Evolutionary conservation across 164 flowering plant genomes (phyloP).

Genomic region (Platanus orientalis): DNA sequence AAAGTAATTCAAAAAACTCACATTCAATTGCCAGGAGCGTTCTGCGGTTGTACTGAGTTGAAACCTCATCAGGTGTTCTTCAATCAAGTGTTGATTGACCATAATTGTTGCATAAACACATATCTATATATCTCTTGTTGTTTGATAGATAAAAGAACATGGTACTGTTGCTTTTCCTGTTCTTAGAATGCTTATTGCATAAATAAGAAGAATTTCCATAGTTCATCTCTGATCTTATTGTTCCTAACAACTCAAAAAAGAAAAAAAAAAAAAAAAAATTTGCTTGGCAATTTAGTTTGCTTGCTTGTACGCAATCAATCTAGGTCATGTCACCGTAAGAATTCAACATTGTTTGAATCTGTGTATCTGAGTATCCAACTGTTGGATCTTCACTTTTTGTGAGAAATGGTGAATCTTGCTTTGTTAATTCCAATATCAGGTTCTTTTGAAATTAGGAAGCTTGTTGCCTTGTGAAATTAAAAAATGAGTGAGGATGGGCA

Average conservation of each 20-base stretch:
- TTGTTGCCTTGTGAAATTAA: too few relatives aligned
- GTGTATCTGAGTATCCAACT: neutral
- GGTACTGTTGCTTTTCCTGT: slow-evolving; percentile 22
- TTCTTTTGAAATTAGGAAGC: neutral
- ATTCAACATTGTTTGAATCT: too few relatives aligned
- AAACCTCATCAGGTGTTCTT: slow-evolving; percentile 26
- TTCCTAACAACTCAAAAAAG: neutral
- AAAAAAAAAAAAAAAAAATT: too few relatives aligned
- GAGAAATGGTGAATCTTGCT: neutral
- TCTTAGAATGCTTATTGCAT: slow-evolving; percentile 20
- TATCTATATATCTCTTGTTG: slow-evolving; percentile 32
- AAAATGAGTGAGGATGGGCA: too few relatives aligned
- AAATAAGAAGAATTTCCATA: slow-evolving; percentile 23
- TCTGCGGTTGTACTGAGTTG: slow-evolving; percentile 59
- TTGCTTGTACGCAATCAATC: too few relatives aligned
- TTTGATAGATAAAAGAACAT: slow-evolving; percentile 24
- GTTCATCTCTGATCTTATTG: neutral
- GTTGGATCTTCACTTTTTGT: neutral
- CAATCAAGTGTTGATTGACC: slow-evolving; percentile 24
- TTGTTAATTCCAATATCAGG: too few relatives aligned
- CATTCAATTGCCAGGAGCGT: slow-evolving; percentile 79
- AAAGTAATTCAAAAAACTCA: slow-evolving; percentile 44
- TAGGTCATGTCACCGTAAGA: too few relatives aligned
- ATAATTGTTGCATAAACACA: slow-evolving; percentile 35
- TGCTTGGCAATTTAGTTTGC: too few relatives aligned